Evolutionary conservation across 768 basidiomycete genomes (phyloP), one percentile per base, ranked within the genome.

Genomic region (Cubamyces lactineus): DNA sequence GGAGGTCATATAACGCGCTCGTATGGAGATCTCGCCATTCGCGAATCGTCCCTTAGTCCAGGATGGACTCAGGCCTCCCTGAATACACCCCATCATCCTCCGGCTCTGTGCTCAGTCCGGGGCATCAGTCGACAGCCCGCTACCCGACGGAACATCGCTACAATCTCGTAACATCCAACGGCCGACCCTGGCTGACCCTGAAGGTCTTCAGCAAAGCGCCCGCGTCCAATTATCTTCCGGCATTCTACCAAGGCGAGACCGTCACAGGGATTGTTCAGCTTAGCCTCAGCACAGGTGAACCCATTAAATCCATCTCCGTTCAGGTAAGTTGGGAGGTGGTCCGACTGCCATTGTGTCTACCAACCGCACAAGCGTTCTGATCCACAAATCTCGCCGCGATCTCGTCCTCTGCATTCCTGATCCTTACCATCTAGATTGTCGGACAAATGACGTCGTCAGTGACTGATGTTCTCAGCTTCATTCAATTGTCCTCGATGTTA

Each of bases 381-480:
- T 30, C 1, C 13, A 17, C 38, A 11, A 13, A 17, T 24, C 48
- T 40, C 39, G 17, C 19, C 16, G 16, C 24, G 43, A 16, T 23
- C 28, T 34, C n/a, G n/a, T n/a, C n/a, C n/a, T n/a, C n/a, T n/a
- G n/a, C n/a, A n/a, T n/a, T n/a, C n/a, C n/a, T n/a, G n/a, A n/a
- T n/a, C 19, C 19, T 17, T 43, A 17, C 6, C 17, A 5, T 30
- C n/a, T 46, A 65, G 64, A 38, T 61, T 30, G 4, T 50, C 9
- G 64, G 59, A 7, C 64, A 61, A 47, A 61, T 61, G 50, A 61
- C 64, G 7, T 61, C 64, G 26, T 65, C 64, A 1, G 59, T 51
- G 3, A 61, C 56, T 13, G 64, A 65, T 17, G 59, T 65, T 3
- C 28, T 61, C 17, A 61, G 30, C 45, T 65, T 65, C 42, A 6